Percentiles rank a stretch among this genome's conserved stretches.
These are phyloP conservation scores for Colletotrichum sp. DNA, from an alignment of 2,329 filamentous ascomycete genomes.

Conservation along the genomic window DNA sequence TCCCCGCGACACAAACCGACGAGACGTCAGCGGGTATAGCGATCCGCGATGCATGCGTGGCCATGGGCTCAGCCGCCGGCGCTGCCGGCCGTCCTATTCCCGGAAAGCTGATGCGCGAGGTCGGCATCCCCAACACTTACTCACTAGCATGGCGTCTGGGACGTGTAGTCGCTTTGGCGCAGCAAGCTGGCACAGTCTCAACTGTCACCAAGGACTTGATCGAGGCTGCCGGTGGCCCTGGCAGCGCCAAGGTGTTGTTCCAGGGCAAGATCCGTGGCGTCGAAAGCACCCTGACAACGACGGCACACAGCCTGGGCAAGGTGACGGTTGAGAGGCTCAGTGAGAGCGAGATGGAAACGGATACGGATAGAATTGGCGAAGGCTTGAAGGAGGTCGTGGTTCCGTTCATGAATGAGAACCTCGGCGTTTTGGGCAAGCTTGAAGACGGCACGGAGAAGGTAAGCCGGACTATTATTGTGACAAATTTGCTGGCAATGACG, in stretches of 20 bases:
- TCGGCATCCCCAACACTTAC: constrained; percentile 37
- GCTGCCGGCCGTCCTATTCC: constrained; percentile 34
- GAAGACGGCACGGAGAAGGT: constrained; percentile 25
- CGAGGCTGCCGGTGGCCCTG: constrained; percentile 39
- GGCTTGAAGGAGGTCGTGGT: constrained; percentile 23
- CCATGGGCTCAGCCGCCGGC: constrained; percentile 36
- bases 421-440: constrained; percentile 19
- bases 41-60: constrained; percentile 27
- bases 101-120: constrained; percentile 32
- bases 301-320: constrained; percentile 45
- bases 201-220: constrained; percentile 41
- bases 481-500: neutral
- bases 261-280: constrained; percentile 29
- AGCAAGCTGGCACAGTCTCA: constrained; percentile 44
- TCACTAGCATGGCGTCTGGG: constrained; percentile 52
- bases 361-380: constrained; percentile 30
- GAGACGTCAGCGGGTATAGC: constrained; percentile 24
- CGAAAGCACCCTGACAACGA: constrained; percentile 45
- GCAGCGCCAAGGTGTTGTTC: constrained; percentile 26
- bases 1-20: constrained; percentile 23
- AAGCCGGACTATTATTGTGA: neutral
- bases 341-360: constrained; percentile 36
- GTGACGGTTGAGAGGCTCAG: constrained; percentile 42
- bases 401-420: constrained; percentile 24
- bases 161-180: constrained; percentile 49